Conservation (phyloP, 192 early-diverging fungal species). For the Oehlia diaphana region DNA sequence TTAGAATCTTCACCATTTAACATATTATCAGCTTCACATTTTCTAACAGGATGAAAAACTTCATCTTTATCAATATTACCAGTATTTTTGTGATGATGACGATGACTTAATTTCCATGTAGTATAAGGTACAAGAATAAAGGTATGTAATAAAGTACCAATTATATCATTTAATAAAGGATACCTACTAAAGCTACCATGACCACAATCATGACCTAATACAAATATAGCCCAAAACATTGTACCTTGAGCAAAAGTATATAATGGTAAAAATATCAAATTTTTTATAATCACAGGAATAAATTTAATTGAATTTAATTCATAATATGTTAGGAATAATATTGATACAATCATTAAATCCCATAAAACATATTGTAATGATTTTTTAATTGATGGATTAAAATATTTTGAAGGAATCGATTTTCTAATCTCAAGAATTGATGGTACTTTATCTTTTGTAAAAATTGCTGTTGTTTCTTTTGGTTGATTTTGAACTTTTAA, state of each 20-base stretch:
- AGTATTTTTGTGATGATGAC: slow-evolving; percentile 23
- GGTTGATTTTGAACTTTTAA: not conserved
- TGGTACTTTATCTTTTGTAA: slow-evolving; percentile 9
- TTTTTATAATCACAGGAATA: slow-evolving; percentile 2
- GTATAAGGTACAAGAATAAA: slow-evolving; percentile 16
- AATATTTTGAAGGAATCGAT: slow-evolving; percentile 8
- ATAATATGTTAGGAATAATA: not conserved
- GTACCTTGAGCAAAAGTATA: slow-evolving; percentile 16
- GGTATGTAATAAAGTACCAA: slow-evolving; percentile 10
- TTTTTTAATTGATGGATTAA: slow-evolving; percentile 9
- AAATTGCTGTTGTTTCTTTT: not conserved
- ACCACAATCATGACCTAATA: slow-evolving; percentile 23
- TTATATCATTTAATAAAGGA: slow-evolving; percentile 7
- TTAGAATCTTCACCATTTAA: too few relatives aligned
- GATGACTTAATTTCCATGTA: slow-evolving; percentile 16
- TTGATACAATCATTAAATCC: not conserved
- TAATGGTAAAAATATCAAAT: not conserved
- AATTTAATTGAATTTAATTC: not conserved
- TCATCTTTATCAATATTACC: slow-evolving; percentile 25
- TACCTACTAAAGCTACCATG: slow-evolving; percentile 16
- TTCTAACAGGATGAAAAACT: slow-evolving; percentile 7
- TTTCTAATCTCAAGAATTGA: slow-evolving; percentile 8
- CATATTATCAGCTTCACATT: not conserved
- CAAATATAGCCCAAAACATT: slow-evolving; percentile 14
- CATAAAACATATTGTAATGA: slow-evolving; percentile 13